These are phyloP conservation scores for Tolypocladium cylindrosporum DNA, from an alignment of 2,329 filamentous ascomycete species.

Conservation along the genomic window DNA sequence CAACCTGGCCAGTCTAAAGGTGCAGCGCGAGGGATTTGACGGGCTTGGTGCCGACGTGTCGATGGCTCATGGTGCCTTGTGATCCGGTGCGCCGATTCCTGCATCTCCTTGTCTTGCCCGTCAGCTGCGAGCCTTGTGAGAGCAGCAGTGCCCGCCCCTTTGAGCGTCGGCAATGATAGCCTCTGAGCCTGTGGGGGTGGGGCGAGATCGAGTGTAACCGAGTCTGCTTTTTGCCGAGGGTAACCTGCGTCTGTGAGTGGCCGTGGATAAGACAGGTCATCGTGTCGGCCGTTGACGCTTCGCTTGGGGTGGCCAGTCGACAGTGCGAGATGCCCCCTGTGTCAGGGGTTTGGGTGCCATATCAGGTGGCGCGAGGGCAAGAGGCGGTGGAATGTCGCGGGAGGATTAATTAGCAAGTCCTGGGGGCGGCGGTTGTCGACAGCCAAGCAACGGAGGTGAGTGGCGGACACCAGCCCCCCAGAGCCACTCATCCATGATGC, in stretches of 20 bases:
- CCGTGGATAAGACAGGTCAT: neutral
- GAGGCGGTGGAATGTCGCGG: neutral
- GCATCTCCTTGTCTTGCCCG: neutral
- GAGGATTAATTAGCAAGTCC: neutral
- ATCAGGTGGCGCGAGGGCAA: neutral
- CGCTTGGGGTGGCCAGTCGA: neutral
- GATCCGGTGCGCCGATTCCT: neutral
- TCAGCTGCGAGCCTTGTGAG: neutral
- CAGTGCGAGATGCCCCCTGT: neutral
- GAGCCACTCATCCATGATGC: neutral
- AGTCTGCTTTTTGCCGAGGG: neutral
- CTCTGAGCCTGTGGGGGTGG: neutral
- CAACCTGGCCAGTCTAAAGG: conserved; percentile 56
- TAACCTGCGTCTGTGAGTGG: neutral
- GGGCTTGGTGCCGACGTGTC: conserved; percentile 30
- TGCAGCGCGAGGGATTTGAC: conserved; percentile 55
- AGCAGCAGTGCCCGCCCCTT: neutral
- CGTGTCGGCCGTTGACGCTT: neutral
- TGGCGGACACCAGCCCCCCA: neutral
- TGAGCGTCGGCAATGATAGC: neutral
- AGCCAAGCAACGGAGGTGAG: neutral
- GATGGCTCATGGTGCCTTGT: conserved; percentile 4
- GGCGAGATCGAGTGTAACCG: neutral
- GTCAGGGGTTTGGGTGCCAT: neutral
- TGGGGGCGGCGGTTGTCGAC: neutral